Conservation (phyloP, 352 stramenopile species). For the Saprolegnia parasitica region DNA sequence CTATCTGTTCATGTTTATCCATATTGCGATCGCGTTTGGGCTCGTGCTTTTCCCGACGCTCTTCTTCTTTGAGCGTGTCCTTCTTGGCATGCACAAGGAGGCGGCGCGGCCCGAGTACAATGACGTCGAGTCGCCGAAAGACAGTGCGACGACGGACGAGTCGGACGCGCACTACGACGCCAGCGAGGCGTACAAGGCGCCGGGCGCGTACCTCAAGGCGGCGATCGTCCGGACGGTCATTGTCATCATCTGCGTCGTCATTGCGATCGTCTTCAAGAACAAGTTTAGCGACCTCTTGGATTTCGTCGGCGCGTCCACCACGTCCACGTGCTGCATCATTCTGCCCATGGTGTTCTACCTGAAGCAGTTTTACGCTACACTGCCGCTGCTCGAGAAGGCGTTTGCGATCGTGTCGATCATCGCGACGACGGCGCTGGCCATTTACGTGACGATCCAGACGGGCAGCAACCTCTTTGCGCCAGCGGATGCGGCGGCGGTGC, state of each 20-base stretch:
- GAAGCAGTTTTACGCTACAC: constrained; percentile 12
- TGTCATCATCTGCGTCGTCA: constrained; percentile 27
- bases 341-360: constrained; percentile 30
- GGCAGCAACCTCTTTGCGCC: constrained; percentile 19
- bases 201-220: constrained; percentile 13
- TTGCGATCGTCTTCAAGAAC: constrained; percentile 12
- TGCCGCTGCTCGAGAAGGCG: constrained; percentile 19
- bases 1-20: constrained; percentile 50
- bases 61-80: constrained; percentile 51
- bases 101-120: neutral
- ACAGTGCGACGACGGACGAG: neutral
- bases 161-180: neutral
- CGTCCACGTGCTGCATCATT: constrained; percentile 28
- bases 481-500: neutral
- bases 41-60: constrained; percentile 52
- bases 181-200: constrained; percentile 4
- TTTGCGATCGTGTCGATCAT: constrained; percentile 12
- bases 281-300: constrained; percentile 24
- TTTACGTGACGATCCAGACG: constrained; percentile 22
- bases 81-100: constrained; percentile 56
- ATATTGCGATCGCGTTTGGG: constrained; percentile 53
- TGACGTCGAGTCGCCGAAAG: neutral
- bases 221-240: constrained; percentile 6
- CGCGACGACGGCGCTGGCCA: constrained; percentile 7
- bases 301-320: constrained; percentile 26